Conservation (phyloP, 2,329 filamentous ascomycete species). For the Saccharata proteae region DNA sequence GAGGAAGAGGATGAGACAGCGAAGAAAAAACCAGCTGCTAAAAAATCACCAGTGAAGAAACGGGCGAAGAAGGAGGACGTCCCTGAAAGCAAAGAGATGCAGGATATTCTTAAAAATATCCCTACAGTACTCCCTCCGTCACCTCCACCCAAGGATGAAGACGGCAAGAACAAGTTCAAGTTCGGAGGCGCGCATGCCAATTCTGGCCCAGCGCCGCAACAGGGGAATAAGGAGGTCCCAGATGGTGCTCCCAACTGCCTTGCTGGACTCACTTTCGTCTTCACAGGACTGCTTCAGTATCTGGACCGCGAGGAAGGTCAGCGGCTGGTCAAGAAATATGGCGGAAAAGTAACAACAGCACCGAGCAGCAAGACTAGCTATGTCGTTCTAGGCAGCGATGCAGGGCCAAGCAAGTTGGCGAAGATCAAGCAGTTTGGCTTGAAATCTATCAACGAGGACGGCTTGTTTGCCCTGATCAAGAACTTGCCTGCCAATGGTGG, state of each 20-base stretch:
- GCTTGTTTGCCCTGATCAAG: conserved; percentile 75
- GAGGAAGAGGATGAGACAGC: conserved; percentile 44
- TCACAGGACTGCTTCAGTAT: conserved; percentile 74
- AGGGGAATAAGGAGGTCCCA: conserved; percentile 56
- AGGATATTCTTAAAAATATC: conserved; percentile 80
- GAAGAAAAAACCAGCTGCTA: conserved; percentile 26
- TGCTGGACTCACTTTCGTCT: conserved; percentile 82
- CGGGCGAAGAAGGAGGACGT: conserved; percentile 53
- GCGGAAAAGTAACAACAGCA: conserved; percentile 73
- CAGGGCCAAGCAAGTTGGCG: conserved; percentile 81
- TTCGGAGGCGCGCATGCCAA: conserved; percentile 49
- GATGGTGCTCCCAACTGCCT: conserved; percentile 81
- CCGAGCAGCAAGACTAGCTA: conserved; percentile 92
- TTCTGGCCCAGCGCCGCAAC: conserved; percentile 45
- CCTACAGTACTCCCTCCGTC: conserved; percentile 72
- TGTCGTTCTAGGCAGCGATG: conserved; percentile 81
- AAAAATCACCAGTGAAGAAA: conserved; percentile 41
- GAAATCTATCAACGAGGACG: conserved; percentile 90
- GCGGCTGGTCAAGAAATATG: conserved; percentile 80
- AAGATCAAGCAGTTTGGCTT: conserved; percentile 71
- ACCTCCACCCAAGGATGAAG: conserved; percentile 44
- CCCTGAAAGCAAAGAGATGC: conserved; percentile 57
- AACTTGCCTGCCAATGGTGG: conserved; percentile 76
- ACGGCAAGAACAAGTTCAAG: conserved; percentile 62
- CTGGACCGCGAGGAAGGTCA: conserved; percentile 78